Percentiles rank a stretch among this genome's conserved stretches.
These are phyloP conservation scores for Buxus sempervirens DNA, from an alignment of 164 flowering plant genomes.

Conservation along the genomic window DNA sequence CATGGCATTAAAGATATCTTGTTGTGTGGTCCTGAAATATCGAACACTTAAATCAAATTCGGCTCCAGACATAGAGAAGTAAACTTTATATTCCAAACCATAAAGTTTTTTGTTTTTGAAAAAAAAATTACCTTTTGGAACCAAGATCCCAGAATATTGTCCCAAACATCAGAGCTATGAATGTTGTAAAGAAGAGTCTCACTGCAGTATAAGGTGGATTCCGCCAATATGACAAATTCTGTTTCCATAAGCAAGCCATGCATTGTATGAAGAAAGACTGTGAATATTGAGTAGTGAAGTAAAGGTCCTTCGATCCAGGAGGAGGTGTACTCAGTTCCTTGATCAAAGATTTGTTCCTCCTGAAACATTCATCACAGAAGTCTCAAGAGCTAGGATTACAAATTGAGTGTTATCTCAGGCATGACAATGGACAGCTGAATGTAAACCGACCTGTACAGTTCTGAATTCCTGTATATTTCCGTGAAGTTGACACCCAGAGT, in stretches of 20 bases:
- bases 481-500: constrained; percentile 26
- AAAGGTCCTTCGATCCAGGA: constrained; percentile 25
- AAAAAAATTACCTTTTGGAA: constrained; percentile 16
- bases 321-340: constrained; percentile 23
- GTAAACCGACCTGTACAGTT: constrained; percentile 15
- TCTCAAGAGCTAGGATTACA: not conserved
- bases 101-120: not conserved
- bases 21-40: constrained; percentile 19
- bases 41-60: not conserved
- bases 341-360: constrained; percentile 31
- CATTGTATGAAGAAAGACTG: constrained; percentile 30
- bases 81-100: not conserved
- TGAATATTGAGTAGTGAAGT: constrained; percentile 23
- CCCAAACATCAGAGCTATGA: constrained; percentile 29
- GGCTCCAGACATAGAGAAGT: not conserved
- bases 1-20: constrained; percentile 27
- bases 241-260: constrained; percentile 37
- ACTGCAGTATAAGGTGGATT: constrained; percentile 35
- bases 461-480: constrained; percentile 25
- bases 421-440: not conserved
- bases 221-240: constrained; percentile 35
- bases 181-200: constrained; percentile 26
- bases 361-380: constrained; percentile 1
- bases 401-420: not conserved
- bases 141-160: constrained; percentile 36